Conservation (phyloP, 2,329 filamentous ascomycete species). For the Trichophyton benhamiae region DNA sequence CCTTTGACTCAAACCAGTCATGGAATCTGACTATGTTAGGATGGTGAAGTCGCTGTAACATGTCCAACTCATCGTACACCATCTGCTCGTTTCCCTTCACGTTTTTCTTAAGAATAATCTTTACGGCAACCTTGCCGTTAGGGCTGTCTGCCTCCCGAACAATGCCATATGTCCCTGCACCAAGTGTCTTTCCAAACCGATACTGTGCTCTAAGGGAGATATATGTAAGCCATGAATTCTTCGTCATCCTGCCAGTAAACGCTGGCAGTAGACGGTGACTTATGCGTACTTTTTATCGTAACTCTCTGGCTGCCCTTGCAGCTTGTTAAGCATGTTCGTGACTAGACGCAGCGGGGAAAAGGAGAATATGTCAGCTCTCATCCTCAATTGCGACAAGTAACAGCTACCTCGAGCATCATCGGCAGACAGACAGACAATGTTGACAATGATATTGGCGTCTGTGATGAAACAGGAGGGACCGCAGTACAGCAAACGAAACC, state of each 20-base stretch:
- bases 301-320: slow-evolving; percentile 91
- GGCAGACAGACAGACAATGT: background rate
- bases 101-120: slow-evolving; percentile 99
- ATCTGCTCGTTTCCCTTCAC: slow-evolving; percentile 97
- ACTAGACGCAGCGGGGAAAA: slow-evolving; percentile 40
- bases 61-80: slow-evolving; percentile 93
- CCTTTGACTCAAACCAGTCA: slow-evolving; percentile 98
- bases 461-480: background rate
- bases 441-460: background rate
- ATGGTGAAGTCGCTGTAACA: slow-evolving; percentile 83
- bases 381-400: background rate
- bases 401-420: background rate
- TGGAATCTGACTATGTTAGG: slow-evolving; percentile 94
- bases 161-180: slow-evolving; percentile 95
- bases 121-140: slow-evolving; percentile 80
- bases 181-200: slow-evolving; percentile 81
- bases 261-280: background rate
- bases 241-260: background rate
- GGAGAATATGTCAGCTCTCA: slow-evolving; percentile 8
- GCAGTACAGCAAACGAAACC: background rate
- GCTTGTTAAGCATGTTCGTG: slow-evolving; percentile 82
- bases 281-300: slow-evolving; percentile 85
- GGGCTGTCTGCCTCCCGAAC: slow-evolving; percentile 86
- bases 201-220: slow-evolving; percentile 57
- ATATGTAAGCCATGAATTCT: slow-evolving; percentile 3